Base-by-base conservation (phyloP, 2,329 filamentous ascomycete species). In the Cercospora zeina region DNA sequence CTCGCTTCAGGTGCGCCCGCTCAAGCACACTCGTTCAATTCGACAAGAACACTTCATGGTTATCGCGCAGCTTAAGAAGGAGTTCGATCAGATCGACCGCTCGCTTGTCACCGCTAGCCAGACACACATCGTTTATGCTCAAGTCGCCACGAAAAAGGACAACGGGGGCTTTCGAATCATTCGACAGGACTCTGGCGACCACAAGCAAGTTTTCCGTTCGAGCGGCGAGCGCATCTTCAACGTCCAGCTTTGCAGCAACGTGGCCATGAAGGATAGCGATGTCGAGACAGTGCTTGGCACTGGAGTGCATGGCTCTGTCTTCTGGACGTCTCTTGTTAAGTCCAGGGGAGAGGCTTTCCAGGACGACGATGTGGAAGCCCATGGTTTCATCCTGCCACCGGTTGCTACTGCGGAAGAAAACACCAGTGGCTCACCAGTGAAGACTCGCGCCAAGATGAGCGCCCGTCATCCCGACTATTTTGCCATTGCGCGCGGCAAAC, bases 11-110 rank as follows among this genome's bases (percentile, higher is more conserved):
- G 85, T 97, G 70, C 76, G 83, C 72, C 73, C 74, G 19, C 77
- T 77, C 81, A 86, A 74, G 79, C 84, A 67, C 77, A 82, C 64
- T 77, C 82, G 63, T 77, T 82, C 88, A 3, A 88, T 97, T 75
- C 87, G 89, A 37, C 86, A 91, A 61, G 89, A 93, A 68, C 85
- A 88, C 47, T 87, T 96, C 70, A 90, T 96, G 81, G 91, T 96
- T 70, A 95, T 99, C 73, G 93, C 95, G 56, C 87, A 92, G 62
- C 83, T 97, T 67, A 96, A 96, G 83, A 97, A 97, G 79, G 92
- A 96, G 4, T 97, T 97, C 71, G 95, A 99, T 73, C 95, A 97
- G 78, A 88, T 97, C 65, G 95, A 99, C 74, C 90, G 96, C 67
- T 96, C 93, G 66, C 83, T 99, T 33, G 93, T 93, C 54, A 89